Percentiles rank a stretch among this genome's conserved stretches.
Conservation (phyloP, 345 rosid genomes). For the Salix purpurea region DNA sequence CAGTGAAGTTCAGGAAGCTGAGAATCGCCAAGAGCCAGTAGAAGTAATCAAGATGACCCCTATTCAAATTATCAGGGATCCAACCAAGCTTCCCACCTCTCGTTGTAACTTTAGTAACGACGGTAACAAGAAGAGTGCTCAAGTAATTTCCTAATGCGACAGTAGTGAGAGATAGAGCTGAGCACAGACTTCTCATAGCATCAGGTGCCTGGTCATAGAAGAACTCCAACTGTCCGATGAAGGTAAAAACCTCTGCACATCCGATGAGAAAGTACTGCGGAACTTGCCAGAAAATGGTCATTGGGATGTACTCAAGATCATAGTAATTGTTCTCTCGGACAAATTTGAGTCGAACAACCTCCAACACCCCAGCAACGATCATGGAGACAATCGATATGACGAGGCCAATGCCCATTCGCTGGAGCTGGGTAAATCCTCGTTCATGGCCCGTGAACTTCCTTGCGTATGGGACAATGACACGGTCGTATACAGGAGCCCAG, state of each 20-base stretch:
- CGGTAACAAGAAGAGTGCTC: slow-evolving; percentile 66
- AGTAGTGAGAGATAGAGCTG: slow-evolving; percentile 74
- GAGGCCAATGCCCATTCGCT: slow-evolving; percentile 88
- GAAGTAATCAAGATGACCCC: slow-evolving; percentile 85
- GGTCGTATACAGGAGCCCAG: slow-evolving; percentile 80
- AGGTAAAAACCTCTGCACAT: slow-evolving; percentile 84
- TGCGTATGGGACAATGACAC: slow-evolving; percentile 55
- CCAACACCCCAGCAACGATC: slow-evolving; percentile 65
- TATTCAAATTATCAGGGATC: slow-evolving; percentile 77
- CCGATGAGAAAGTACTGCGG: slow-evolving; percentile 85
- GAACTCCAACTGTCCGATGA: slow-evolving; percentile 81
- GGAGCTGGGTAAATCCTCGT: slow-evolving; percentile 90
- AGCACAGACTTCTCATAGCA: slow-evolving; percentile 88
- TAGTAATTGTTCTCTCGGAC: slow-evolving; percentile 57
- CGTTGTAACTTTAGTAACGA: slow-evolving; percentile 55
- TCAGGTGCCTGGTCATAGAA: slow-evolving; percentile 96
- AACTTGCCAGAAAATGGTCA: slow-evolving; percentile 92
- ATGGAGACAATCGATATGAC: slow-evolving; percentile 71
- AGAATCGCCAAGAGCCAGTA: slow-evolving; percentile 73
- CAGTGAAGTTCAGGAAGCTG: slow-evolving; percentile 65
- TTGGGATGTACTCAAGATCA: slow-evolving; percentile 46
- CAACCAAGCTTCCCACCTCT: slow-evolving; percentile 64
- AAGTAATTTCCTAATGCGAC: slow-evolving; percentile 74
- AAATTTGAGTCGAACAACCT: slow-evolving; percentile 51
- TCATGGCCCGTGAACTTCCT: slow-evolving; percentile 66